These are phyloP conservation scores for Pestalotiopsis sp. DNA, from an alignment of 2,329 filamentous ascomycete genomes.

Conservation along the genomic window DNA sequence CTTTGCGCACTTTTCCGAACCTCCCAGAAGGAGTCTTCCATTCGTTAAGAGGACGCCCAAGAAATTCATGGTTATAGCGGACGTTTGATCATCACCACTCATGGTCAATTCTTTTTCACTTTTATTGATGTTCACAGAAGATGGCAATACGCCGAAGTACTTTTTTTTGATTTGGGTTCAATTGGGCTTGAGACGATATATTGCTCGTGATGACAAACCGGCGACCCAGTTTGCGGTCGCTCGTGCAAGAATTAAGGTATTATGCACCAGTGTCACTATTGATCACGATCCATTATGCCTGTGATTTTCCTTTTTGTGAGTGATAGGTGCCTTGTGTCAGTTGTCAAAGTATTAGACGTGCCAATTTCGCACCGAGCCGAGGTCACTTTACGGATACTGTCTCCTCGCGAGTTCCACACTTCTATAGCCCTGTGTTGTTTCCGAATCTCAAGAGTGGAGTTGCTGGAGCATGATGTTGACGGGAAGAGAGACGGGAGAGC, in stretches of 20 bases:
- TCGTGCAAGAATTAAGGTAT: not conserved
- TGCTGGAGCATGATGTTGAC: not conserved
- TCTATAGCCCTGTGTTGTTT: not conserved
- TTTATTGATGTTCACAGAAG: constrained; percentile 6
- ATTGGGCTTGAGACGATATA: constrained; percentile 3
- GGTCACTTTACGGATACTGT: not conserved
- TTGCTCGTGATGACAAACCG: not conserved
- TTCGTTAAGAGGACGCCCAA: not conserved
- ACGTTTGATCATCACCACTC: constrained; percentile 3
- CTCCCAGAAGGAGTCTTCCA: constrained; percentile 6
- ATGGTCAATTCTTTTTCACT: constrained; percentile 8
- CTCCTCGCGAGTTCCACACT: not conserved
- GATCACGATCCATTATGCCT: not conserved
- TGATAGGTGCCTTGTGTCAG: not conserved
- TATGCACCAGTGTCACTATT: not conserved
- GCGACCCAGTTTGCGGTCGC: not conserved
- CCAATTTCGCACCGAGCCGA: not conserved
- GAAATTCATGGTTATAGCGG: constrained; percentile 7
- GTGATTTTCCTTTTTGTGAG: not conserved
- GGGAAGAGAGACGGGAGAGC: not conserved
- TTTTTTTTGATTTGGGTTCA: constrained; percentile 9
- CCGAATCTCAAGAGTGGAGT: not conserved
- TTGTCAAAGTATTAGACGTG: not conserved
- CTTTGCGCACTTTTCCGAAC: constrained; percentile 21
- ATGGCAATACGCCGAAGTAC: constrained; percentile 11